Base-by-base conservation (phyloP, 495 filamentous ascomycete species). In the Penicillium silybi region DNA sequence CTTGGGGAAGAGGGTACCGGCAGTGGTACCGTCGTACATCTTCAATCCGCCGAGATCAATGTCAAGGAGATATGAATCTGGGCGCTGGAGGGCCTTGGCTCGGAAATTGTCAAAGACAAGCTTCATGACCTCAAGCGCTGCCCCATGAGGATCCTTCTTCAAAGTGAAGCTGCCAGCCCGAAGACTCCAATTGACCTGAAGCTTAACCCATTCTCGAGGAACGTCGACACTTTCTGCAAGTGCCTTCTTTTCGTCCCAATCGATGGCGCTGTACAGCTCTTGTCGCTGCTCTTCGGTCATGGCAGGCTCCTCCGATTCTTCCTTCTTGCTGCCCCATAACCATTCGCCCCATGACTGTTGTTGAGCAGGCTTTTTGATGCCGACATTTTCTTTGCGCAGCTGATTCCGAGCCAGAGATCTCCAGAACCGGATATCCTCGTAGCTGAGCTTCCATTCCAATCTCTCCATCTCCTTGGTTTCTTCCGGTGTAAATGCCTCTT, bases 361-460 rank as follows among this genome's bases (percentile, higher is more conserved):
- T 68, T 63, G 69, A 4, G 70, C 66, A 8, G 77, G 73, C 59
- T 87, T 87, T 64, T 87, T 84, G 17, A 90, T 82, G 25, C 87
- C 88, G 17, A 92, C 84, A 52, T 95, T 93, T 67, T 98, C 93
- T 64, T 96, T 97, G 54, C 88, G 88, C 19, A 98, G 78, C 60
- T 98, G 88, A 59, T 96, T 98, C 23, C 93, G 84, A 18, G 93
- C 93, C 46, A 98, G 64, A 2, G 92, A 96, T 44, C 93, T 78
- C 89, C 95, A 98, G 70, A 98, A 98, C 5, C 93, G 87, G 34
- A 98, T 79, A 71, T 98, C 93, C 63, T 98, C 95, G 65, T 98
- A 98, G 35, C 80, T 86, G 18, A 95, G 76, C 65, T 97, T 96
- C 70, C 80, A 82, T 62, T 98, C 92, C 15, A 98, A 76, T 34